Evolutionary conservation across 1,139 yeast genomes (phyloP).

Genomic region (Sugiyamaella grinbergsii): DNA sequence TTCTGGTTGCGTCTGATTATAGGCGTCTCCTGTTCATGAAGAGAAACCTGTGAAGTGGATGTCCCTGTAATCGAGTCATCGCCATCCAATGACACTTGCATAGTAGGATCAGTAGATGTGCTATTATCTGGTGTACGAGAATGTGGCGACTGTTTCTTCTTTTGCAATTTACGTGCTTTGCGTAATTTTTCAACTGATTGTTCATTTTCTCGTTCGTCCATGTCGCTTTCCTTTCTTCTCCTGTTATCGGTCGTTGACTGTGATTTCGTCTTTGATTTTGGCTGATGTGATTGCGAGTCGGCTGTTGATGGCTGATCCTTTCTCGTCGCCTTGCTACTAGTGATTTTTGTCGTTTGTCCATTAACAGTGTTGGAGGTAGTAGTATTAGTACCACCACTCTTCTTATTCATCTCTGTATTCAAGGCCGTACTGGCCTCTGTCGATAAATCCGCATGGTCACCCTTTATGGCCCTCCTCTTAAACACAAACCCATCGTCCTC

Average conservation of each 20-base stretch:
- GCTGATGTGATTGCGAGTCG: background rate
- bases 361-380: background rate
- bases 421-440: background rate
- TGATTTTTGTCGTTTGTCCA: background rate
- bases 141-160: background rate
- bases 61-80: constrained; percentile 2
- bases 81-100: background rate
- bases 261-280: background rate
- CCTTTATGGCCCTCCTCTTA: constrained; percentile 19
- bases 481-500: constrained; percentile 32
- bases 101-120: background rate
- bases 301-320: background rate
- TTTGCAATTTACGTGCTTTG: background rate
- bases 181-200: background rate
- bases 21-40: constrained; percentile 44
- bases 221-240: background rate
- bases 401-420: background rate
- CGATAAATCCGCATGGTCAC: background rate
- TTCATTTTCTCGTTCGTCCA: background rate
- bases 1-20: constrained; percentile 46
- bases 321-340: too few species aligned
- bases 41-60: constrained; percentile 13
- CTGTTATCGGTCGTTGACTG: background rate
- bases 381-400: background rate
- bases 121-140: background rate